Evolutionary conservation across 2,329 filamentous ascomycete species (phyloP), one percentile per base, ranked within the genome.

Genomic region (Fusarium pseudonygamai): DNA sequence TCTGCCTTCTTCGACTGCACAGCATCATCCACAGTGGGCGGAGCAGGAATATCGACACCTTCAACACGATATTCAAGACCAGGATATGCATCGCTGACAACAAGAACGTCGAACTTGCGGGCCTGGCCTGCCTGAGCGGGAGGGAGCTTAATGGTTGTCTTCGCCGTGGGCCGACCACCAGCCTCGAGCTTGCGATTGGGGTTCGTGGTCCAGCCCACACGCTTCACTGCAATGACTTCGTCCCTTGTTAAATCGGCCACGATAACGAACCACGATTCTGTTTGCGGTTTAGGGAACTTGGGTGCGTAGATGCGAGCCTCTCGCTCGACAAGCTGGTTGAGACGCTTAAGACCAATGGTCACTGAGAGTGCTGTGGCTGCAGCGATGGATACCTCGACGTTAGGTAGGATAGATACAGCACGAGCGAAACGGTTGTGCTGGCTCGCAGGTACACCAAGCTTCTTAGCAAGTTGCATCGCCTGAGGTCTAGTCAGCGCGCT

Each of bases 211-310:
- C 96, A 98, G 4, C 91, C 92, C 0, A 96, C 89, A 36, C 96
- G 87, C 87, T 97, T 98, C 71, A 99, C 86, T 6, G 93, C 96
- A 8, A 97, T 82, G 43, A 98, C 87, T 75, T 98, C 94, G 67
- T 96, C 94, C 12, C 84, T 88, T 2, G 84, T 85, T 6, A 88
- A 78, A 75, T 93, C 90, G 12, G 91, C 92, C 0, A 97, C 87
- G 28, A 98, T 80, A 20, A 96, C 89, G 81, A 99, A 98, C 89
- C 92, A 98, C 1, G 95, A 95, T 79, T 99, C 96, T 0, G 91
- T 96, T 82, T 99, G 96, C 22, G 95, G 91, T 83, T 99, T 99
- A 3, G 96, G 96, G 83, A 97, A 98, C 28, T 89, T 88, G 6
- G 97, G 96, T 0, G 96, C 94, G 77, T 92, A 97, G 79, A 98